Conservation (phyloP, 345 rosid genomes). For the Boechera retrofracta region DNA sequence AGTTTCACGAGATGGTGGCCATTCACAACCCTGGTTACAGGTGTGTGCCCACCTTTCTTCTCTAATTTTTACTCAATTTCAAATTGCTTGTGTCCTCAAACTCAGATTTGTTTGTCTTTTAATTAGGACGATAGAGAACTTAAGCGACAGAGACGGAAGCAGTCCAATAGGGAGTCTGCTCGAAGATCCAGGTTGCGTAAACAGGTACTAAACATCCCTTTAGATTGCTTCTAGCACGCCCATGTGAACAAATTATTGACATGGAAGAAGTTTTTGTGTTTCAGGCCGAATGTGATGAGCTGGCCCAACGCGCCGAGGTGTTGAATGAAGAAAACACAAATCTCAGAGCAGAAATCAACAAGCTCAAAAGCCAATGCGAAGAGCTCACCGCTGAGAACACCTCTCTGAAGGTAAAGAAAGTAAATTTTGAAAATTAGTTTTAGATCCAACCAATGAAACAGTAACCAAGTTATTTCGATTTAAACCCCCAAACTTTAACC, state of each 20-base stretch:
- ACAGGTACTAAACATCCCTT: slow-evolving; percentile 65
- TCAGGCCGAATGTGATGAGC: slow-evolving; percentile 99
- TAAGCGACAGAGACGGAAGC: slow-evolving; percentile 94
- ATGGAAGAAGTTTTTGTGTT: slow-evolving; percentile 34
- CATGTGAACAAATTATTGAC: slow-evolving; percentile 37
- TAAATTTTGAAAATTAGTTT: neutral
- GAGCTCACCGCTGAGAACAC: slow-evolving; percentile 78
- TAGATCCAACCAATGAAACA: neutral
- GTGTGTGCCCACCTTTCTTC: slow-evolving; percentile 43
- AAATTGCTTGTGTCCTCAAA: neutral
- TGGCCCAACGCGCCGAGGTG: slow-evolving; percentile 83
- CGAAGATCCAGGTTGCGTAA: slow-evolving; percentile 95
- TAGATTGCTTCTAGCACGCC: slow-evolving; percentile 5
- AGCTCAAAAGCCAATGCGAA: slow-evolving; percentile 75
- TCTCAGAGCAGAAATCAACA: slow-evolving; percentile 83
- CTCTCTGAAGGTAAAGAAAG: slow-evolving; percentile 64
- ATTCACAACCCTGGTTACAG: slow-evolving; percentile 89
- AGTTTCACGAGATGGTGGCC: slow-evolving; percentile 72
- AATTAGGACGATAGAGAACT: slow-evolving; percentile 90
- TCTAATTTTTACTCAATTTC: neutral
- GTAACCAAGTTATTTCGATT: neutral
- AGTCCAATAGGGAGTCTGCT: slow-evolving; percentile 99
- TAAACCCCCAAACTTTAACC: too few species aligned
- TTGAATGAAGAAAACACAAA: slow-evolving; percentile 84
- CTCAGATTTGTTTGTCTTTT: slow-evolving; percentile 3